These are phyloP conservation scores for Alternaria arborescens DNA, from an alignment of 2,329 filamentous ascomycete genomes.

Conservation along the genomic window DNA sequence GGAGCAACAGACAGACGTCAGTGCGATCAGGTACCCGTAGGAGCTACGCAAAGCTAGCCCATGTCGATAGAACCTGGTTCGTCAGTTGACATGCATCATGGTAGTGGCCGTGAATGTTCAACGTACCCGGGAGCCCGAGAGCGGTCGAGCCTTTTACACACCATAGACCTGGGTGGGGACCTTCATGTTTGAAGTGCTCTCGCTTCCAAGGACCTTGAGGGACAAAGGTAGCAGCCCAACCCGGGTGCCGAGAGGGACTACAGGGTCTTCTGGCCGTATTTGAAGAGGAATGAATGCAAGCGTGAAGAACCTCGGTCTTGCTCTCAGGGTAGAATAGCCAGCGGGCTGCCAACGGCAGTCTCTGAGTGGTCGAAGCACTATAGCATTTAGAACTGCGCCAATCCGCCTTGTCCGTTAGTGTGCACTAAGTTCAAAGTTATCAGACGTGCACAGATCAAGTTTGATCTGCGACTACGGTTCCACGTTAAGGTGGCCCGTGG, in stretches of 20 bases:
- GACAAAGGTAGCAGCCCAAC: constrained; percentile 28
- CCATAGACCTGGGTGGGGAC: constrained; percentile 29
- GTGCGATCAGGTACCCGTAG: constrained; percentile 36
- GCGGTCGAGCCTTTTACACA: constrained; percentile 33
- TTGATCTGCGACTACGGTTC: constrained; percentile 47
- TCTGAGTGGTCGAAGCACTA: constrained; percentile 18
- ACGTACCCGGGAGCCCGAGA: constrained; percentile 27
- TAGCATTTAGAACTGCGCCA: constrained; percentile 23
- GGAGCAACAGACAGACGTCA: constrained; percentile 24
- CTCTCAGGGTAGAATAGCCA: constrained; percentile 22
- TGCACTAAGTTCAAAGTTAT: constrained; percentile 32
- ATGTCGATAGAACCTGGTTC: constrained; percentile 22
- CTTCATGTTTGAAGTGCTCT: constrained; percentile 33
- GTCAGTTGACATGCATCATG: constrained; percentile 31
- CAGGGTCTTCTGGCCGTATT: constrained; percentile 28
- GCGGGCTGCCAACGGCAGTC: constrained; percentile 8
- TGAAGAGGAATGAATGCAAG: constrained; percentile 38
- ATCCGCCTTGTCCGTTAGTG: constrained; percentile 34
- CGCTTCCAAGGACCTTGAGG: constrained; percentile 23
- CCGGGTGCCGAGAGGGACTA: constrained; percentile 23
- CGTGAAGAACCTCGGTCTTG: constrained; percentile 26
- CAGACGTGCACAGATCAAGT: constrained; percentile 30
- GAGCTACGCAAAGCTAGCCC: constrained; percentile 26
- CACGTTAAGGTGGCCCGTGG: constrained; percentile 41
- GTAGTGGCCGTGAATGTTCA: constrained; percentile 28